phyloP scores from a whole-genome alignment of 1,139 yeast species.

The Torulaspora pretoriensis region DNA sequence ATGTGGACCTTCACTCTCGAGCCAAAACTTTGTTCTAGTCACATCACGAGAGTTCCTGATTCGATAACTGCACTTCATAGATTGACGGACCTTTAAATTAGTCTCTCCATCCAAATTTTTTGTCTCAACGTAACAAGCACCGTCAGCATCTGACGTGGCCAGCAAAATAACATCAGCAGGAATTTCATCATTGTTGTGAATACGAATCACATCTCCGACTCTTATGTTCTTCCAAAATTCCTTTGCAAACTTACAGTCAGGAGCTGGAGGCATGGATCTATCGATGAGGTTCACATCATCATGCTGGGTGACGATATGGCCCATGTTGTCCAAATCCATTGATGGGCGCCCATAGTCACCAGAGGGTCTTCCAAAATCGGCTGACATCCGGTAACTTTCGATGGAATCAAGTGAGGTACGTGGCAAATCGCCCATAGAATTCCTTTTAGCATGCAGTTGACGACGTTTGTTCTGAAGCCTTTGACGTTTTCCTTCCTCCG shows the following conservation, averaged over 20 bases:
- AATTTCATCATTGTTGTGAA: conserved; percentile 82
- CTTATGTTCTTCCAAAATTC: conserved; percentile 82
- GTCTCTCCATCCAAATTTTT: conserved; percentile 97
- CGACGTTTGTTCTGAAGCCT: conserved; percentile 27
- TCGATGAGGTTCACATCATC: conserved; percentile 29
- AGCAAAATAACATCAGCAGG: conserved; percentile 86
- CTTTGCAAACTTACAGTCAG: conserved; percentile 51
- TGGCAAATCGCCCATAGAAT: conserved; percentile 24
- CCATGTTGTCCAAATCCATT: conserved; percentile 26
- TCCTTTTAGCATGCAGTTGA: conserved; percentile 17
- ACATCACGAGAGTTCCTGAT: conserved; percentile 68
- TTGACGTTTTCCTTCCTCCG: conserved; percentile 39
- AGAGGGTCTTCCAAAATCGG: conserved; percentile 17
- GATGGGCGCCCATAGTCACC: conserved; percentile 31
- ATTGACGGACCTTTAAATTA: conserved; percentile 75
- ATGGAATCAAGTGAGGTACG: conserved; percentile 34
- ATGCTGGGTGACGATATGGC: conserved; percentile 17
- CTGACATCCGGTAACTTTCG: conserved; percentile 33
- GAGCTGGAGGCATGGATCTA: conserved; percentile 26
- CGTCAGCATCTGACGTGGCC: conserved; percentile 82
- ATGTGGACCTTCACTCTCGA: conserved; percentile 90
- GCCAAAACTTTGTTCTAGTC: conserved; percentile 69
- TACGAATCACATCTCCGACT: conserved; percentile 85
- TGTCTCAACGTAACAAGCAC: conserved; percentile 89
- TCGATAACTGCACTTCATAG: conserved; percentile 64